Evolutionary conservation across 176 grass and related monocot species (phyloP).

Genomic region (Urochloa ruziziensis): DNA sequence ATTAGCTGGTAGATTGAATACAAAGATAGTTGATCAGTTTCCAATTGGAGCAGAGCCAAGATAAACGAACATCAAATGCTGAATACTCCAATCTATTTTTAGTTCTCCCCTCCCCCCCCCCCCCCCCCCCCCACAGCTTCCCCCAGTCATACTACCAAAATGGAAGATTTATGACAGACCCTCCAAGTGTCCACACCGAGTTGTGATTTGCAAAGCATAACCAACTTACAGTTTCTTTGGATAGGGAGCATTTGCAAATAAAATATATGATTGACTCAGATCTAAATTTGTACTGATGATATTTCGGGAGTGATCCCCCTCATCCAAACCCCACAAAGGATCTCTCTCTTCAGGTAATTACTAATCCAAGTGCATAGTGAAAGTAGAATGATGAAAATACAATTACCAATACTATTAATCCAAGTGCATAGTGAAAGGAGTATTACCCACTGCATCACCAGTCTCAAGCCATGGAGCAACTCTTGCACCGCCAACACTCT

Average conservation of each 20-base stretch:
- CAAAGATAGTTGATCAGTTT: conserved; percentile 13
- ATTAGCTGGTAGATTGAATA: conserved; percentile 44
- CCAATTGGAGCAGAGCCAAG: not conserved
- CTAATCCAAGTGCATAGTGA: not conserved
- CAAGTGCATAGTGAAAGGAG: too few species aligned
- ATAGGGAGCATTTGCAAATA: not conserved
- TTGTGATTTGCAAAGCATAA: not conserved
- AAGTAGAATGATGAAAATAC: not conserved
- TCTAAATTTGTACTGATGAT: not conserved
- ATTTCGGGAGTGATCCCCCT: not conserved
- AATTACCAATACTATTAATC: not conserved
- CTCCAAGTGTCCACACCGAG: not conserved
- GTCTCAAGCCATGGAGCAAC: conserved; percentile 92
- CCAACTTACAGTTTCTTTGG: not conserved
- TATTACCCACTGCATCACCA: conserved; percentile 89
- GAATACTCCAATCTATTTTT: not conserved
- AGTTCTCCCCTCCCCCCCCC: too few species aligned
- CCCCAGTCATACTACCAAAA: not conserved
- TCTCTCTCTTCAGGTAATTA: not conserved
- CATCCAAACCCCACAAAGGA: not conserved
- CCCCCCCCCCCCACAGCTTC: not conserved
- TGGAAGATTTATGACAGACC: not conserved
- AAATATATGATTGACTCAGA: not conserved
- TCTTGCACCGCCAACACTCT: conserved; percentile 38
- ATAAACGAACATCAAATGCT: not conserved